Base-by-base conservation (phyloP, 306 rosid species). In the Vicia faba region DNA sequence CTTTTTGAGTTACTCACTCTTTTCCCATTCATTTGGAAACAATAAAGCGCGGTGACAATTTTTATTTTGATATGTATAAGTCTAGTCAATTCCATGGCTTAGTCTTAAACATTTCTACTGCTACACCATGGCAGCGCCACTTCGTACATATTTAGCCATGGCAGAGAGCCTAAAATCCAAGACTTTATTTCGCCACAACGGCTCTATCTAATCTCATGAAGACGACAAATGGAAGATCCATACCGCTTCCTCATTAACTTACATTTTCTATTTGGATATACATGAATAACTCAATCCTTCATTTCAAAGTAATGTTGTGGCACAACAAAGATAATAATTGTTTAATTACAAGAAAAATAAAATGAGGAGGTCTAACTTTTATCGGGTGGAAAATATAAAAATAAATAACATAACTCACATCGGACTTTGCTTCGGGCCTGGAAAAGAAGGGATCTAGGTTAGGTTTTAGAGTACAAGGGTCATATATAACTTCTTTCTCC, bases 401-500 rank as follows among this genome's bases (percentile, higher is more conserved):
- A 61, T 64, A 66, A 31, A 55, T 31, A 57, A 31, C 29, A 59
- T 69, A 79, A 86, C 97, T 83, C 78, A 95, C 99, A 65, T 91
- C 89, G 76, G 99, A 90, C 77, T 91, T 95, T 20, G 82, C 87
- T 83, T 91, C 99, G 1, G 82, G 67, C 61, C 73, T 15, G 73
- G 79, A 88, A 40, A 76, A 79, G 71, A 91, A 95, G 9, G 99
- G 97, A 0, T 87, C 89, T 44, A 78, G 91, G 64, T 95, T 91
- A 70, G 92, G 96, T 79, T 91, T 88, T 44, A 97, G 97, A 43
- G 99, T 88, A 77, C 91, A 78, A 60, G 97, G 99, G 69, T 95
- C 95, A 62, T 91, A 84, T 83, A 95, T 95, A 68, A 91, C 73
- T 80, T 91, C 97, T 78, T 83, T 90, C 65, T 80, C 97, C 99